A percentile compares a stretch with the other conserved stretches of the same genome.
Evolutionary conservation across 306 rosid genomes (phyloP).

Genomic region (Albizia julibrissin): DNA sequence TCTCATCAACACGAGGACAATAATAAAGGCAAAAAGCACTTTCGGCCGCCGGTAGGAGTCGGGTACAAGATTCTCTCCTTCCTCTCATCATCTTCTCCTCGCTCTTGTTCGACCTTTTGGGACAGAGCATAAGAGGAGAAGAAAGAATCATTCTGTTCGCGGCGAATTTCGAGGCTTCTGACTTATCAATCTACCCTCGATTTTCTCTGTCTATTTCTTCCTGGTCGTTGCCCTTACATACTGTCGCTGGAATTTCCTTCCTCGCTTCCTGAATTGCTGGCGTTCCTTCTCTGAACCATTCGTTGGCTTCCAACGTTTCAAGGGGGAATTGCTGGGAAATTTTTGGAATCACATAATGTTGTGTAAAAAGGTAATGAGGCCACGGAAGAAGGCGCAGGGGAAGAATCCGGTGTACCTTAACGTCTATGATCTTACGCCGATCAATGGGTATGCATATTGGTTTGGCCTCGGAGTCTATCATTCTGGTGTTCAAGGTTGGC

Average conservation of each 20-base stretch:
- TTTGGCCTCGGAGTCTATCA: conserved; percentile 95
- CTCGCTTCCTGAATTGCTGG: background rate
- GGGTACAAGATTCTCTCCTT: background rate
- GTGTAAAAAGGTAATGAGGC: conserved; percentile 50
- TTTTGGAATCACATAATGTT: conserved; percentile 43
- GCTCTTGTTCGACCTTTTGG: background rate
- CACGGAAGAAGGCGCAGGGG: conserved; percentile 73
- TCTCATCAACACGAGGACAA: conserved; percentile 5
- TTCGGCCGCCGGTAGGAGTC: conserved; percentile 32
- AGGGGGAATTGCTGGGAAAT: background rate
- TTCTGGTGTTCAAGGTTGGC: conserved; percentile 90
- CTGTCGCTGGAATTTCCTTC: background rate
- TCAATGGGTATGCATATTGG: conserved; percentile 95
- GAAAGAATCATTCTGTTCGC: background rate
- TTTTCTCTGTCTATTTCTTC: background rate
- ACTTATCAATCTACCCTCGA: background rate
- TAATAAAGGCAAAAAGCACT: conserved; percentile 19
- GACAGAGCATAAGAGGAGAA: background rate
- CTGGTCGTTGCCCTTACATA: background rate
- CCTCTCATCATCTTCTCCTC: background rate
- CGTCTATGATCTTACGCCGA: conserved; percentile 90
- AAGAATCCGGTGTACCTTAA: conserved; percentile 81
- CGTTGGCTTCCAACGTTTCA: background rate
- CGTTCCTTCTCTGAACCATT: background rate
- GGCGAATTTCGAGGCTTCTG: background rate